Conservation (phyloP, 805 yeast species). For the Nakazawaea anatomiae region DNA sequence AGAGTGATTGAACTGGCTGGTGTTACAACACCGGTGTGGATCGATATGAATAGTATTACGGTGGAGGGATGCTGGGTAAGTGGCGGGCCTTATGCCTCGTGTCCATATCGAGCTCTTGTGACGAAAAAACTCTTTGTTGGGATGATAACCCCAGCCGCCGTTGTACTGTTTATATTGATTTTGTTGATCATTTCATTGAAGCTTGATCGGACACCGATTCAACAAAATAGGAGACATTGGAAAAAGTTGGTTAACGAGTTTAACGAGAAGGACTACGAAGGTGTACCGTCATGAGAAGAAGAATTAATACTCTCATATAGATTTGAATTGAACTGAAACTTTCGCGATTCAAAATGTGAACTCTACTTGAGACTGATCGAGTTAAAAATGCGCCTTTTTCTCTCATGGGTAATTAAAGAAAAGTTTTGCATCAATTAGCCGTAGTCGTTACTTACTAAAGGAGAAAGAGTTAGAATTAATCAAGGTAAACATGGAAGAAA, state of each 20-base stretch:
- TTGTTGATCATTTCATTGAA: conserved; percentile 48
- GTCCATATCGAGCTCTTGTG: conserved; percentile 67
- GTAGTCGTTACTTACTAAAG: neutral
- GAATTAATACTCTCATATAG: too few species aligned
- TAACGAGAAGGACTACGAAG: conserved; percentile 68
- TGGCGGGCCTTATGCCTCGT: conserved; percentile 71
- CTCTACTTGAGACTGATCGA: too few species aligned
- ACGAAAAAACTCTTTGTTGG: conserved; percentile 51
- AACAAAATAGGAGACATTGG: conserved; percentile 64
- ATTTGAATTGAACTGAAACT: too few species aligned
- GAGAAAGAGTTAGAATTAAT: neutral
- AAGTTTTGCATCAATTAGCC: too few species aligned
- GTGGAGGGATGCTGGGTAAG: conserved; percentile 75
- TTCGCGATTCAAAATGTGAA: too few species aligned
- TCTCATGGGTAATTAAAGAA: too few species aligned
- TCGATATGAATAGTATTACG: conserved; percentile 74
- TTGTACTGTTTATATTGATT: conserved; percentile 48
- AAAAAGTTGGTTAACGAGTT: conserved; percentile 48
- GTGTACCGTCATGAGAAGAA: conserved; percentile 64
- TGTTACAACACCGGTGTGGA: conserved; percentile 51
- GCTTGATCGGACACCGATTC: conserved; percentile 60
- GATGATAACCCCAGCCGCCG: conserved; percentile 62
- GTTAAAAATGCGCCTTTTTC: too few species aligned
- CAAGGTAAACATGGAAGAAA: neutral
- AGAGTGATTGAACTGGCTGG: conserved; percentile 16